These are phyloP conservation scores for Pseudovirgaria hyperparasitica DNA, from an alignment of 2,329 filamentous ascomycete species.

Conservation along the genomic window DNA sequence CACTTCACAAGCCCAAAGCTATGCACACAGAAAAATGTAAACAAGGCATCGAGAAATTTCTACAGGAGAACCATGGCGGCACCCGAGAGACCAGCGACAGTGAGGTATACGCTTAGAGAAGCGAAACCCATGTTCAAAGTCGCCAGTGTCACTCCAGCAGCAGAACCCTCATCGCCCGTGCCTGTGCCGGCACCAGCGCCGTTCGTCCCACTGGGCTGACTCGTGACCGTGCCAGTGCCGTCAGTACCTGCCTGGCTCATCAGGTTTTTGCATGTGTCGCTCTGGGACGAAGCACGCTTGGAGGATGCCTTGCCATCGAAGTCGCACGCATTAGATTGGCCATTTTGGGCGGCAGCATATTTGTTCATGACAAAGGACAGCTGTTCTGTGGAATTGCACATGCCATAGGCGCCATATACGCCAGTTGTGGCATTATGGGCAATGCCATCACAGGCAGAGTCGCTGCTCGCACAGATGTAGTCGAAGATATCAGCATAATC, in stretches of 20 bases:
- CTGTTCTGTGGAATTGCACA: constrained; percentile 60
- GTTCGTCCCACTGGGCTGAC: constrained; percentile 29
- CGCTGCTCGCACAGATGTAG: constrained; percentile 51
- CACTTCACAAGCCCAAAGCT: too few relatives aligned
- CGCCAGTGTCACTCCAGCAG: constrained; percentile 30
- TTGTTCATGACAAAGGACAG: constrained; percentile 61
- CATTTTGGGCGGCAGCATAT: constrained; percentile 52
- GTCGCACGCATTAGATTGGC: constrained; percentile 49
- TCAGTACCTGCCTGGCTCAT: constrained; percentile 51
- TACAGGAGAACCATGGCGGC: constrained; percentile 44
- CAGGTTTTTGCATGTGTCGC: constrained; percentile 42
- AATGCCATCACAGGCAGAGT: constrained; percentile 52
- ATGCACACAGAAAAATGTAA: too few relatives aligned
- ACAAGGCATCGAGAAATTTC: too few relatives aligned
- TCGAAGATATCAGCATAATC: constrained; percentile 58
- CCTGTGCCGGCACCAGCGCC: constrained; percentile 12
- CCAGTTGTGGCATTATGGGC: constrained; percentile 52
- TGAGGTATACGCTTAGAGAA: constrained; percentile 36
- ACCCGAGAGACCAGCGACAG: constrained; percentile 38
- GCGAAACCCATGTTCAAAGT: constrained; percentile 32
- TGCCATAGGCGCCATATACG: constrained; percentile 63
- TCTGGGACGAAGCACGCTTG: constrained; percentile 34
- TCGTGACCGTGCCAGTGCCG: constrained; percentile 44
- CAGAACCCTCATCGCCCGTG: constrained; percentile 19
- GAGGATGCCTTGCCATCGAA: constrained; percentile 55